Percentiles rank a stretch among this genome's conserved stretches.
Evolutionary conservation across 1,284 basidiomycete genomes (phyloP).

Genomic region (Marasmius tenuissimus): DNA sequence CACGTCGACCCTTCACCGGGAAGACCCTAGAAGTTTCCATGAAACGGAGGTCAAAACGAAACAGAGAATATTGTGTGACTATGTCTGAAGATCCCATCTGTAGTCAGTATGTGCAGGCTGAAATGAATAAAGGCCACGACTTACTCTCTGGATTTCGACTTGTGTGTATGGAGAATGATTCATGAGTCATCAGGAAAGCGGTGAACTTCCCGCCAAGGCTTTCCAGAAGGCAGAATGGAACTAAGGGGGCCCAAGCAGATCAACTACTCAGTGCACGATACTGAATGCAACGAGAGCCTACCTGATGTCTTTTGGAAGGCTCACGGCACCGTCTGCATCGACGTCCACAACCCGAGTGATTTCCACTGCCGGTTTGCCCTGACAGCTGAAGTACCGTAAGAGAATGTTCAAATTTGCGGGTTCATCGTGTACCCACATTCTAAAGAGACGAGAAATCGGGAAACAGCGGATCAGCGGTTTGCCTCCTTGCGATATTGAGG

Average conservation of each 20-base stretch:
- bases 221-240: constrained; percentile 43
- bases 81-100: no score
- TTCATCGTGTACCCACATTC: constrained; percentile 48
- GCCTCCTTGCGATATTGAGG: constrained; percentile 30
- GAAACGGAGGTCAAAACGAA: background rate
- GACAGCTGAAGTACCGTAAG: constrained; percentile 48
- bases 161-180: background rate
- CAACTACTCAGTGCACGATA: background rate
- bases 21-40: no score
- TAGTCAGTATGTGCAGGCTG: no score
- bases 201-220: constrained; percentile 50
- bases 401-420: constrained; percentile 1
- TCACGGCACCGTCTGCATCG: constrained; percentile 58
- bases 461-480: constrained; percentile 53
- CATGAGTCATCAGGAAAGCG: constrained; percentile 14
- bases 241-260: constrained; percentile 23
- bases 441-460: constrained; percentile 71
- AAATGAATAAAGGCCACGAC: background rate
- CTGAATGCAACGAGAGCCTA: constrained; percentile 23
- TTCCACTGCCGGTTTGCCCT: constrained; percentile 63
- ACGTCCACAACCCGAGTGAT: constrained; percentile 62
- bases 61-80: no score
- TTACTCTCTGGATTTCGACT: background rate
- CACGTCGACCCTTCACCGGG: no score
- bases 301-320: constrained; percentile 49